Evolutionary conservation across 2,329 filamentous ascomycete genomes (phyloP).

Genomic region (Lomentospora prolificans): DNA sequence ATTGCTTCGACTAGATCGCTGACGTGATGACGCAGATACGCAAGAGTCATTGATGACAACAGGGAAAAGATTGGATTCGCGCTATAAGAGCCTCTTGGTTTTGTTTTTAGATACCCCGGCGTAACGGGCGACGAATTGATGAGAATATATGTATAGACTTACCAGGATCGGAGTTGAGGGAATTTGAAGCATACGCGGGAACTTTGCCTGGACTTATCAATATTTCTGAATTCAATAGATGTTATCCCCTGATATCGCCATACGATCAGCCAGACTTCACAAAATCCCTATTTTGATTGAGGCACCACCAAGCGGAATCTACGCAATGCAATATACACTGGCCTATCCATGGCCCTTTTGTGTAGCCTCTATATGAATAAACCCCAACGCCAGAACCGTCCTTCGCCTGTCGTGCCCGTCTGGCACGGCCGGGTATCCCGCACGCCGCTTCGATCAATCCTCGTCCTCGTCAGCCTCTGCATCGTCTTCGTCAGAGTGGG

Average conservation of each 20-base stretch:
- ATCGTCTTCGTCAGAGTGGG: slow-evolving; percentile 17
- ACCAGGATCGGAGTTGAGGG: slow-evolving; percentile 1
- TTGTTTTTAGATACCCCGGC: neutral
- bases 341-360: neutral
- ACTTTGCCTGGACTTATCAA: no score
- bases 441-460: no score
- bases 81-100: neutral
- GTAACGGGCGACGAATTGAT: neutral
- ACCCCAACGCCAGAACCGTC: neutral
- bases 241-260: neutral
- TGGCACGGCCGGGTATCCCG: no score
- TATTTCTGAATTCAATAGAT: no score
- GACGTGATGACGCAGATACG: slow-evolving; percentile 36
- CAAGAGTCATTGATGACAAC: slow-evolving; percentile 53
- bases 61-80: slow-evolving; percentile 45
- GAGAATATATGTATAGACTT: neutral
- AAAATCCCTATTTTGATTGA: neutral
- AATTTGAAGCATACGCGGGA: no score
- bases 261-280: neutral
- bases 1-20: neutral
- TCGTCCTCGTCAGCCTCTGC: slow-evolving; percentile 21
- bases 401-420: no score
- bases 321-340: neutral
- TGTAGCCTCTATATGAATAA: neutral
- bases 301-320: neutral